Base-by-base conservation (phyloP, 495 filamentous ascomycete species). In the Neurospora sp. region DNA sequence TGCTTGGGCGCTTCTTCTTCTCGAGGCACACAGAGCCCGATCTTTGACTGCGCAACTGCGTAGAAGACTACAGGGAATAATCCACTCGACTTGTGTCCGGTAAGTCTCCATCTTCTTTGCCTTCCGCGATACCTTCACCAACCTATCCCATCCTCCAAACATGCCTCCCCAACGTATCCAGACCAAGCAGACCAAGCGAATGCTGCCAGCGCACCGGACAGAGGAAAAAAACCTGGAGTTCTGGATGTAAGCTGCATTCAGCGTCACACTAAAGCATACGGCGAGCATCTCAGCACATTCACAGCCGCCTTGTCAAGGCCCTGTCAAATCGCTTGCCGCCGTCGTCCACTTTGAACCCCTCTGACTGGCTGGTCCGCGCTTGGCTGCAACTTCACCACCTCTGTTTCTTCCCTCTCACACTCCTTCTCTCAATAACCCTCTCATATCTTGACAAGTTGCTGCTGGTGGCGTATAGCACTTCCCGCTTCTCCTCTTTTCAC, bases 241-340 rank as follows among this genome's bases (percentile, higher is more conserved):
- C 54, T 66, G 54, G 54, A 37, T 66, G 54, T 66, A 70, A 75
- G 73, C 79, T 78, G 79, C 79, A 78, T 74, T 74, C 75, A 73
- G 59, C 76, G 73, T 77, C 73, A 79, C 79, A 79, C 78, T 78
- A 76, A 76, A 78, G 79, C 78, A 79, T 70, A 18, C 74, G 70
- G 71, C 69, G 75, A 73, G 70, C 74, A 79, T 76, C 74, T 78
- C 78, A 79, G 79, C 79, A 81, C 79, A 78, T 69, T 74, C 78
- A 78, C 78, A 76, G 78, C 80, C 79, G 80, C 80, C 74, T 73
- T 42, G 69, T 35, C 48, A 59, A 59, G 71, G 76, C 77, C 78
- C 78, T 81, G 80, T 77, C 79, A 72, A 78, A 73, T 75, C 75
- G 78, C 79, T 81, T 81, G 78, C 74, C 77, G 78, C 77, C 77